Percentiles rank a stretch among this genome's conserved stretches.
Conservation (phyloP, 345 rosid species). For the Eucalyptus erythrocorys region DNA sequence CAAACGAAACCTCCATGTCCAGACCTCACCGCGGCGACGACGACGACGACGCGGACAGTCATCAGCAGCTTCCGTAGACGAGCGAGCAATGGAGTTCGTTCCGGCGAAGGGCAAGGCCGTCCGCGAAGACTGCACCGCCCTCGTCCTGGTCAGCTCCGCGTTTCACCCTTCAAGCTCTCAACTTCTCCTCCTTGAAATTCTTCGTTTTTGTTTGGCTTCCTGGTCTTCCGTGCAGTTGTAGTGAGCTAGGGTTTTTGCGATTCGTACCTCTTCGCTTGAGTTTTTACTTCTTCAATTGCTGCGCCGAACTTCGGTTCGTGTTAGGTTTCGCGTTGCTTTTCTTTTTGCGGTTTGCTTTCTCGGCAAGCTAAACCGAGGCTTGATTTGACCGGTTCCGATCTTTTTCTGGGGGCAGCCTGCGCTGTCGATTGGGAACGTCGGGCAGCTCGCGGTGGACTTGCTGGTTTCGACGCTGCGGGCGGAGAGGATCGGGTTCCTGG, state of each 20-base stretch:
- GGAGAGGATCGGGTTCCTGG: slow-evolving; percentile 64
- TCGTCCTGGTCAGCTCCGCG: slow-evolving; percentile 40
- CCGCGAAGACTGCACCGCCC: slow-evolving; percentile 44
- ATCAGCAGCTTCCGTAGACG: not conserved
- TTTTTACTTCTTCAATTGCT: not conserved
- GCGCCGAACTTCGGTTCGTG: not conserved
- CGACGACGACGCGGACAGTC: not conserved
- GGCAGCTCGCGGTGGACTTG: slow-evolving; percentile 82
- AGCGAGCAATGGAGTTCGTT: slow-evolving; percentile 48
- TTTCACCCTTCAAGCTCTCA: not conserved
- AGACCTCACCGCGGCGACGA: not conserved
- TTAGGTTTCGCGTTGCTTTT: not conserved
- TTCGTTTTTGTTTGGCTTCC: not conserved
- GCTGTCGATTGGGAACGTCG: slow-evolving; percentile 84
- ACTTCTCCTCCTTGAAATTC: not conserved
- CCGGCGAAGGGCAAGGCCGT: slow-evolving; percentile 39
- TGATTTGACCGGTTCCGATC: not conserved
- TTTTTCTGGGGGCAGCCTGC: slow-evolving; percentile 44
- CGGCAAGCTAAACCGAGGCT: not conserved
- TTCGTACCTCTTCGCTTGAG: not conserved
- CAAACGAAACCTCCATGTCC: not conserved
- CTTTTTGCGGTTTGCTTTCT: not conserved
- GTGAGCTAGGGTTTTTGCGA: not conserved
- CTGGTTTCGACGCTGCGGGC: slow-evolving; percentile 65
- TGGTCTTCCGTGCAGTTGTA: not conserved